Conservation (phyloP, 345 rosid genomes). For the Populus pruinosa region DNA sequence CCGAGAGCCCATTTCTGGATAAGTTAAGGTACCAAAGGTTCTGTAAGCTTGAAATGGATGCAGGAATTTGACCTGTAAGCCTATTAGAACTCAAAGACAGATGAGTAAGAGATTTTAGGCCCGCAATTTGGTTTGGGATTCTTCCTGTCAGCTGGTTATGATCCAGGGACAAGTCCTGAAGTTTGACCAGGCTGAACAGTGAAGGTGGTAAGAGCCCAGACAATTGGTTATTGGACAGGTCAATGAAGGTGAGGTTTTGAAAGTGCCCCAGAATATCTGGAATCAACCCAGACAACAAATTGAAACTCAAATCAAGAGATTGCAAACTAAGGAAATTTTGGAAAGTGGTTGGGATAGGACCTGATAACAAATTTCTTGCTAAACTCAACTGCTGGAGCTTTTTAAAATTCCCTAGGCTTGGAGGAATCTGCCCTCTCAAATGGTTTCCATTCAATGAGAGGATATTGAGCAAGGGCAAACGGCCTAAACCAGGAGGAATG, state of each 20-base stretch:
- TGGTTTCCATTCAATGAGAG: conserved; percentile 69
- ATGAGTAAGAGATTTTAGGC: conserved; percentile 59
- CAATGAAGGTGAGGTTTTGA: conserved; percentile 48
- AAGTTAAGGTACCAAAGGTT: conserved; percentile 86
- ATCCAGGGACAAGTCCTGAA: conserved; percentile 58
- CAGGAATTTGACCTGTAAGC: conserved; percentile 65
- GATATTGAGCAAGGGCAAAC: conserved; percentile 40
- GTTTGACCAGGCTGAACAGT: conserved; percentile 44
- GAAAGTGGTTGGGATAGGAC: conserved; percentile 64
- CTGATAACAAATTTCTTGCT: conserved; percentile 59
- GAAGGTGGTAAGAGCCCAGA: conserved; percentile 64
- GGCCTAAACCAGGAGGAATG: conserved; percentile 60
- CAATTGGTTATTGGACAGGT: conserved; percentile 63
- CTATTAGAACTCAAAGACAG: conserved; percentile 63
- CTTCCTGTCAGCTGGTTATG: conserved; percentile 58
- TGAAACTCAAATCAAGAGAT: conserved; percentile 74
- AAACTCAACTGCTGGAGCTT: conserved; percentile 41
- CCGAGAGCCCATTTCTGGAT: conserved; percentile 69
- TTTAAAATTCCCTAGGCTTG: conserved; percentile 53
- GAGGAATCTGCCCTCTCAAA: conserved; percentile 62
- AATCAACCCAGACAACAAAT: conserved; percentile 57
- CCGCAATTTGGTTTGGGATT: conserved; percentile 62
- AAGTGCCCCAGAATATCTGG: conserved; percentile 55
- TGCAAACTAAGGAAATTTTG: conserved; percentile 46
- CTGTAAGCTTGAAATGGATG: conserved; percentile 55